These are phyloP conservation scores for Hysterangium stoloniferum DNA, from an alignment of 768 basidiomycete genomes.

Conservation along the genomic window DNA sequence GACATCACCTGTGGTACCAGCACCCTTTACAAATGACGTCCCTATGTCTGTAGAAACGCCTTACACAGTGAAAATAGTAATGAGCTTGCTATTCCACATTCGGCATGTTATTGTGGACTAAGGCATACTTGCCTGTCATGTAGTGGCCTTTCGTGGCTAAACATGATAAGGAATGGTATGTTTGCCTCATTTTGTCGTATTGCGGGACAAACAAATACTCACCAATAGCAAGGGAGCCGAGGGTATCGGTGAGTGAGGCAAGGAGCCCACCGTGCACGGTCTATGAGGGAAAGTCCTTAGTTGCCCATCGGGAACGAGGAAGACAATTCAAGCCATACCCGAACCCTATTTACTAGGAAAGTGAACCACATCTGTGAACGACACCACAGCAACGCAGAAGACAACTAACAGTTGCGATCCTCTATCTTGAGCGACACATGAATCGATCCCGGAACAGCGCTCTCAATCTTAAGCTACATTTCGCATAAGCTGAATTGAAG, in stretches of 20 bases:
- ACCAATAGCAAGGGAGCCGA: slow-evolving; percentile 71
- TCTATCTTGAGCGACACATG: slow-evolving; percentile 66
- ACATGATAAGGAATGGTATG: neutral
- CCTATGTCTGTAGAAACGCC: slow-evolving; percentile 76
- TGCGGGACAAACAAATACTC: neutral
- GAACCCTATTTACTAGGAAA: slow-evolving; percentile 67
- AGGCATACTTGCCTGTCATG: slow-evolving; percentile 49
- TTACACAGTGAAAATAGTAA: neutral
- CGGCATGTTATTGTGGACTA: too few relatives aligned
- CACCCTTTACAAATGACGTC: slow-evolving; percentile 70
- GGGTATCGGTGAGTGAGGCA: slow-evolving; percentile 73
- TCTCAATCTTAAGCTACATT: slow-evolving; percentile 50
- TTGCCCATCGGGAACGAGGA: slow-evolving; percentile 34
- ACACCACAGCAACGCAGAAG: neutral
- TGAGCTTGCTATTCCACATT: too few relatives aligned
- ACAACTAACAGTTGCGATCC: slow-evolving; percentile 56
- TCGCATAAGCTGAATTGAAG: slow-evolving; percentile 5
- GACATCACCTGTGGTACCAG: slow-evolving; percentile 61
- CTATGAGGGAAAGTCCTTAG: slow-evolving; percentile 17
- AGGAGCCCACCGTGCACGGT: slow-evolving; percentile 77
- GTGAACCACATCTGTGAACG: neutral
- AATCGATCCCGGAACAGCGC: slow-evolving; percentile 65
- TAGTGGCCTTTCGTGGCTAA: slow-evolving; percentile 65
- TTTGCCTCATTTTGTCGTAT: too few relatives aligned
- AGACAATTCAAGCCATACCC: slow-evolving; percentile 38